Percentiles rank a stretch among this genome's conserved stretches.
Conservation (phyloP, 2,329 filamentous ascomycete genomes). For the Beauveria rudraprayagi region DNA sequence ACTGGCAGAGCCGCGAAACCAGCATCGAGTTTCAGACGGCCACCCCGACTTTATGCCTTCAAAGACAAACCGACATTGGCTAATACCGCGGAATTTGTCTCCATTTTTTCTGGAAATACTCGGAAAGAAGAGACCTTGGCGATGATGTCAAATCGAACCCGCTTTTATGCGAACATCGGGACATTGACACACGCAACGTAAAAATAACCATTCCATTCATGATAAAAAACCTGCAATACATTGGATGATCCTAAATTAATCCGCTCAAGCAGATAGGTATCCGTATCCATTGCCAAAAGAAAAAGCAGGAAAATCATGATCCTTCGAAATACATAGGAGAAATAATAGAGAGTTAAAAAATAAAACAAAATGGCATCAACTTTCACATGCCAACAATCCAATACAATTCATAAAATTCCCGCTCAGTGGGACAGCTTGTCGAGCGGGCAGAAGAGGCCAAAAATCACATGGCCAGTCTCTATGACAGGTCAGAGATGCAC, state of each 20-base stretch:
- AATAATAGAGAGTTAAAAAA: background rate
- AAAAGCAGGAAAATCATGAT: conserved; percentile 10
- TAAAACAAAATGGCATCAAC: background rate
- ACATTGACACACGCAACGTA: background rate
- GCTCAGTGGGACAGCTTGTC: background rate
- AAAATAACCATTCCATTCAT: conserved; percentile 5
- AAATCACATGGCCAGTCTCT: background rate
- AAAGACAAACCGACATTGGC: background rate
- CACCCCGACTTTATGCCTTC: background rate
- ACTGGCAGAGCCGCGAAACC: background rate
- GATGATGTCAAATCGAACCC: background rate
- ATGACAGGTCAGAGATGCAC: conserved; percentile 31
- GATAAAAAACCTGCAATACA: conserved; percentile 9
- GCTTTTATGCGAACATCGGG: background rate
- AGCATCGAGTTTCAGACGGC: background rate
- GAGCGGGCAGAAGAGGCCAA: background rate
- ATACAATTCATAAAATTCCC: background rate
- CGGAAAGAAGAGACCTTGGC: too few species aligned
- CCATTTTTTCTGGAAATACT: background rate
- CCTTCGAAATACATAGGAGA: conserved; percentile 6
- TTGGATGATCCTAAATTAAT: background rate
- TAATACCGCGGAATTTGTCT: background rate
- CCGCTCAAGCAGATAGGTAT: background rate
- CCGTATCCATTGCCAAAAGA: background rate
- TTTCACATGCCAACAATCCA: conserved; percentile 1